phyloP scores from a whole-genome alignment of 2,329 filamentous ascomycete genomes.

The Microthyrium microscopicum region DNA sequence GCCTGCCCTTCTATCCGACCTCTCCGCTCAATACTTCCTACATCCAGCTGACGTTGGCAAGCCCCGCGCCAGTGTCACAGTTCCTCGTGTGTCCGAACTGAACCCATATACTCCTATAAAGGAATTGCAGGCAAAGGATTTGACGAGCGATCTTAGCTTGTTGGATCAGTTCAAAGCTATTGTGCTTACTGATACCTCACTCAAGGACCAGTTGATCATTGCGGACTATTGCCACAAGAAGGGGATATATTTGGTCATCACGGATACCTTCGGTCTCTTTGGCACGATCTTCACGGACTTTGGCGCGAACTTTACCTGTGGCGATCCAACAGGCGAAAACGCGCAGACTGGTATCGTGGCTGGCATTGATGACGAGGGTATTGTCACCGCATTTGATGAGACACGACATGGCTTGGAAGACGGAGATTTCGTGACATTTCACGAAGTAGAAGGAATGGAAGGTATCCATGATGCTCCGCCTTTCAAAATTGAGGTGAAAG shows the following conservation, averaged over 20 bases:
- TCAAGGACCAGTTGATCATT: slow-evolving; percentile 67
- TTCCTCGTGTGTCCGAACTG: slow-evolving; percentile 78
- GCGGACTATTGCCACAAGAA: slow-evolving; percentile 90
- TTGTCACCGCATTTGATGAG: slow-evolving; percentile 89
- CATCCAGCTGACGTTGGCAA: slow-evolving; percentile 78
- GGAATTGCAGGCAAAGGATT: slow-evolving; percentile 46
- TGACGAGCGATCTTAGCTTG: slow-evolving; percentile 61
- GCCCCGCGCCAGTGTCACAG: slow-evolving; percentile 71
- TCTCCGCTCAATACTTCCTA: slow-evolving; percentile 96
- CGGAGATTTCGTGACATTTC: slow-evolving; percentile 90
- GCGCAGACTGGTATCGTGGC: slow-evolving; percentile 78
- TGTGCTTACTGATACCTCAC: slow-evolving; percentile 69
- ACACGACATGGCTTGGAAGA: slow-evolving; percentile 90
- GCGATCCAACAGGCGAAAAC: slow-evolving; percentile 81
- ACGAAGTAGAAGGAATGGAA: slow-evolving; percentile 86
- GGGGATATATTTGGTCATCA: slow-evolving; percentile 74
- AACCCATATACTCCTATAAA: slow-evolving; percentile 91
- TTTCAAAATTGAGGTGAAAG: slow-evolving; percentile 83
- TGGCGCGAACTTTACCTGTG: slow-evolving; percentile 78
- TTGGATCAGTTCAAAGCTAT: slow-evolving; percentile 87
- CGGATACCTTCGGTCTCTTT: slow-evolving; percentile 86
- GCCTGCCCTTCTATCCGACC: slow-evolving; percentile 67
- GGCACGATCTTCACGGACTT: slow-evolving; percentile 96
- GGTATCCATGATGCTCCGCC: slow-evolving; percentile 67
- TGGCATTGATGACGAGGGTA: slow-evolving; percentile 70